Conservation (phyloP, 1,284 basidiomycete genomes). For the Erythrobasidium hasegawianum region DNA sequence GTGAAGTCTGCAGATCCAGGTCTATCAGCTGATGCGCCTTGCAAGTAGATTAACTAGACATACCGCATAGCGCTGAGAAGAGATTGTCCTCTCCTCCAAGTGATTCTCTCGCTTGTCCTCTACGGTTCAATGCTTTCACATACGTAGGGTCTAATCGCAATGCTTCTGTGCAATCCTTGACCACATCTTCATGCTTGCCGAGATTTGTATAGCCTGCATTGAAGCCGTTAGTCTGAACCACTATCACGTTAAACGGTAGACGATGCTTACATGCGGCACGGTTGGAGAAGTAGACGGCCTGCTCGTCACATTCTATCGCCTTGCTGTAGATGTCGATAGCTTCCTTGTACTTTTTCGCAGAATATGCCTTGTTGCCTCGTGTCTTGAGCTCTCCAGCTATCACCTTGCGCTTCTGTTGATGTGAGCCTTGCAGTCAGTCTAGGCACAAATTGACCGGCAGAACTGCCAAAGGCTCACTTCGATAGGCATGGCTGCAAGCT, state of each 20-base stretch:
- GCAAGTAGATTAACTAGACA: conserved; percentile 38
- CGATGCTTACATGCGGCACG: conserved; percentile 79
- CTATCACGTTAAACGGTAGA: neutral
- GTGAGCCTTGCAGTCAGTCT: neutral
- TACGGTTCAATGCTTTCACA: conserved; percentile 91
- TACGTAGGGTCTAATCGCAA: conserved; percentile 80
- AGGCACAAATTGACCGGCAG: neutral
- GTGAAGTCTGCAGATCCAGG: conserved; percentile 71
- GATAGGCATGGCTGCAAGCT: conserved; percentile 26
- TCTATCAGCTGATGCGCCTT: conserved; percentile 1
- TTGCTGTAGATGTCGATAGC: conserved; percentile 85
- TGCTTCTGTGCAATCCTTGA: conserved; percentile 87
- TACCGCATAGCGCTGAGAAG: conserved; percentile 70
- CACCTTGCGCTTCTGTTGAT: conserved; percentile 59
- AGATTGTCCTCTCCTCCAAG: conserved; percentile 62
- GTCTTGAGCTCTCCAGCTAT: conserved; percentile 78
- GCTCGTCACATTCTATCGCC: conserved; percentile 81
- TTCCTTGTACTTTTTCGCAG: conserved; percentile 66
- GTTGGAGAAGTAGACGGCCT: conserved; percentile 95
- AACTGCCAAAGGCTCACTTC: conserved; percentile 5
- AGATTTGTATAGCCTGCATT: conserved; percentile 92
- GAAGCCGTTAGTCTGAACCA: no score
- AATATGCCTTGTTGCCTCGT: conserved; percentile 85
- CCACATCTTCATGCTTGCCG: conserved; percentile 72
- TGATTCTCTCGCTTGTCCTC: conserved; percentile 79